These are phyloP conservation scores for Chrysoporthe cubensis DNA, from an alignment of 2,329 filamentous ascomycete genomes.

Conservation along the genomic window DNA sequence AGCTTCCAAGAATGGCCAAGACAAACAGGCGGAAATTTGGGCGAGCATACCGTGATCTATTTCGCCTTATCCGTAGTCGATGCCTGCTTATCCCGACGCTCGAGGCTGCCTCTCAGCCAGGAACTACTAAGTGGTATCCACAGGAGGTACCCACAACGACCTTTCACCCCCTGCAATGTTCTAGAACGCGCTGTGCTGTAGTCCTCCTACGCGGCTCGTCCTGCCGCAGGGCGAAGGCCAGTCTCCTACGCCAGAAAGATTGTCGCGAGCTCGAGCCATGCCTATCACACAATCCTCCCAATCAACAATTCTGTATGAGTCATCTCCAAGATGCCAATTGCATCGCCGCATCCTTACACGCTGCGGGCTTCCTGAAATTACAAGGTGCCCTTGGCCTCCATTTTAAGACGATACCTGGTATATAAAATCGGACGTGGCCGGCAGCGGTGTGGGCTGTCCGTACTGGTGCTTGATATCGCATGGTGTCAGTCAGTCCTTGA, in stretches of 20 bases:
- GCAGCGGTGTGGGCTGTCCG: constrained; percentile 12
- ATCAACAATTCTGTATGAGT: background rate
- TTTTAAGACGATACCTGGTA: constrained; percentile 12
- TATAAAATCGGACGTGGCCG: constrained; percentile 18
- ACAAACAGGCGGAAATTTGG: too few species aligned
- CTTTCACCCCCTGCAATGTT: constrained; percentile 11
- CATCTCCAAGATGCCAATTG: constrained; percentile 10
- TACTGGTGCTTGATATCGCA: constrained; percentile 11
- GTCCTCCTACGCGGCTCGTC: background rate
- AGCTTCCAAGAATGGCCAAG: too few species aligned
- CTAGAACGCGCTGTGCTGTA: constrained; percentile 17
- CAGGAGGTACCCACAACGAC: constrained; percentile 12
- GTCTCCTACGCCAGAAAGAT: background rate
- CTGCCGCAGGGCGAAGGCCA: background rate
- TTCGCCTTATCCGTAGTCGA: too few species aligned
- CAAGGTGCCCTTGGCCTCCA: constrained; percentile 10
- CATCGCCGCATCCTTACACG: constrained; percentile 8
- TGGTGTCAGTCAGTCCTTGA: constrained; percentile 15
- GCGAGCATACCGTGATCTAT: too few species aligned
- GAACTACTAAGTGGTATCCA: constrained; percentile 7
- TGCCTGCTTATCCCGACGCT: background rate
- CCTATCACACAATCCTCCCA: background rate
- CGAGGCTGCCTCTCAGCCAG: background rate
- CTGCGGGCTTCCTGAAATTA: constrained; percentile 16
- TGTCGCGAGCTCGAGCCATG: constrained; percentile 5